Conservation (phyloP, 2,329 filamentous ascomycete genomes). For the Fusarium avenaceum region DNA sequence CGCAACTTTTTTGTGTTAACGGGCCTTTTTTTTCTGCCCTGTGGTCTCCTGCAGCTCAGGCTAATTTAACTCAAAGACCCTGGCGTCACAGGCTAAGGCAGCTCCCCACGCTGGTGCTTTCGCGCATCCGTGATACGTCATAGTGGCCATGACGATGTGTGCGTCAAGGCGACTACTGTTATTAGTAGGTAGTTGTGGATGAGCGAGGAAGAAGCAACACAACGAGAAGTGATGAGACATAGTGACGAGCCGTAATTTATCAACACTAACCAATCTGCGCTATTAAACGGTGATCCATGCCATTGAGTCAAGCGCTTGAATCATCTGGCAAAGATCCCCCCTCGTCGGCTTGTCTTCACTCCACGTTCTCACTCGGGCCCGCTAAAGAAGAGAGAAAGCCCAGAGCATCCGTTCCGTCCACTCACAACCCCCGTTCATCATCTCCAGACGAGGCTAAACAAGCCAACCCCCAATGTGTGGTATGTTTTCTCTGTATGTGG, state of each 20-base stretch:
- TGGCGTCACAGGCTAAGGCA: conserved; percentile 28
- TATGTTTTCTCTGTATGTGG: background rate
- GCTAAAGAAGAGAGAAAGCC: conserved; percentile 14
- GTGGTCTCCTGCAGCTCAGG: conserved; percentile 20
- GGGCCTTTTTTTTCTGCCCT: background rate
- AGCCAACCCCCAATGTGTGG: conserved; percentile 22
- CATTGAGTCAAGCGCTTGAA: conserved; percentile 13
- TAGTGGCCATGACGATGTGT: conserved; percentile 32
- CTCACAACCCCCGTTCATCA: conserved; percentile 26
- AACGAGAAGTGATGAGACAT: conserved; percentile 20
- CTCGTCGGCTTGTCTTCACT: conserved; percentile 2
- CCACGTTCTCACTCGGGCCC: conserved; percentile 26
- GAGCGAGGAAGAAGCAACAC: background rate
- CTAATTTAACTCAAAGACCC: conserved; percentile 21
- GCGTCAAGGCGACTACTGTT: conserved; percentile 3
- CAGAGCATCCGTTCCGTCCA: conserved; percentile 13
- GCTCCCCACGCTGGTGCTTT: conserved; percentile 13
- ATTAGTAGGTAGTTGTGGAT: background rate
- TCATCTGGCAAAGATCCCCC: conserved; percentile 11
- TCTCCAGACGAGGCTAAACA: conserved; percentile 25
- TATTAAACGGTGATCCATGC: conserved; percentile 31
- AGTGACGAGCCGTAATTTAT: conserved; percentile 5
- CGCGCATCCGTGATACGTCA: conserved; percentile 25
- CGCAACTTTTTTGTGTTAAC: background rate
- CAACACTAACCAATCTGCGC: conserved; percentile 13